A percentile compares a stretch with the other conserved stretches of the same genome.
These are phyloP conservation scores for Hericium rajendrae DNA, from an alignment of 768 basidiomycete species.

Conservation along the genomic window DNA sequence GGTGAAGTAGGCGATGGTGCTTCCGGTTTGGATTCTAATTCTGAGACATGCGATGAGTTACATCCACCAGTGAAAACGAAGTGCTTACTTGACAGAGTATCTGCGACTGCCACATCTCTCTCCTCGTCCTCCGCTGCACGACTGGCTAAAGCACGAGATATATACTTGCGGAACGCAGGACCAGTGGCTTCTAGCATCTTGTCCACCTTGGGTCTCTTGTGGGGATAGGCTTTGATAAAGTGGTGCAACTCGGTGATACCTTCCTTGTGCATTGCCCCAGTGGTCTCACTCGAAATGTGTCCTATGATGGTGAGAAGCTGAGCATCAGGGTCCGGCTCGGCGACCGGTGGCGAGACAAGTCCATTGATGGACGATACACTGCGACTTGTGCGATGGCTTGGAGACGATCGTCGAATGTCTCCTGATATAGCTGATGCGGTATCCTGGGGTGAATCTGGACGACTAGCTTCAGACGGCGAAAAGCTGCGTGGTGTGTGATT, in stretches of 20 bases:
- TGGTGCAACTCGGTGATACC: conserved; percentile 92
- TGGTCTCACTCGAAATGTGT: conserved; percentile 82
- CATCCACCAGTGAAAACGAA: neutral
- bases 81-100: conserved; percentile 67
- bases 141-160: conserved; percentile 78
- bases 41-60: neutral
- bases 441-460: conserved; percentile 64
- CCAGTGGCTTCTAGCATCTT: conserved; percentile 86
- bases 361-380: conserved; percentile 57
- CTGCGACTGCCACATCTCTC: conserved; percentile 70
- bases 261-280: conserved; percentile 84
- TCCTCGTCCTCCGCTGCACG: conserved; percentile 84
- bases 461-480: conserved; percentile 43
- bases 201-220: conserved; percentile 74
- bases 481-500: conserved; percentile 34
- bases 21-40: conserved; percentile 13
- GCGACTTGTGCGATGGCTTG: conserved; percentile 58
- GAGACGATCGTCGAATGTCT: conserved; percentile 42
- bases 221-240: conserved; percentile 85
- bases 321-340: conserved; percentile 83
- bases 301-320: conserved; percentile 76
- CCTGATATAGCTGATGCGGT: conserved; percentile 38
- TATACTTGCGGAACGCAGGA: conserved; percentile 85
- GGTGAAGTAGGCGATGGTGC: neutral
- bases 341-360: conserved; percentile 44